These are phyloP conservation scores for Colletotrichum graminicola DNA, from an alignment of 2,329 filamentous ascomycete genomes.

Conservation along the genomic window DNA sequence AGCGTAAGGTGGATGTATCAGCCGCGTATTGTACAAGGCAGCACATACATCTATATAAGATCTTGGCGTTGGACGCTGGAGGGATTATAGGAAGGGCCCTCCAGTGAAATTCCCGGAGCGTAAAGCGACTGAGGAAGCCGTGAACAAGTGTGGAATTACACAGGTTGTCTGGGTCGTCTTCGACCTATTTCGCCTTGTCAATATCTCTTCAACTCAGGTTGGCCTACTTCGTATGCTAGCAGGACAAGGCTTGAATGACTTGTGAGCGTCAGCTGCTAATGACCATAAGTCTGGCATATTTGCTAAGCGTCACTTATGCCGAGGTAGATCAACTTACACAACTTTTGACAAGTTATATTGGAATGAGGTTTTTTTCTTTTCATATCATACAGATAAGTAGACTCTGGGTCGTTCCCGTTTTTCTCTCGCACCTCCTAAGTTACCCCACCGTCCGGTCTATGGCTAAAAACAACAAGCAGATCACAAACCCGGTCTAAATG, in stretches of 20 bases:
- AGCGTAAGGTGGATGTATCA: too few species aligned
- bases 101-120: too few species aligned
- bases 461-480: not conserved
- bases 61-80: too few species aligned
- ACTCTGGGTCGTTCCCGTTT: not conserved
- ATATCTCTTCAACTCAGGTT: not conserved
- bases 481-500: not conserved
- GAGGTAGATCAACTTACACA: not conserved
- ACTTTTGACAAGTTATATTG: not conserved
- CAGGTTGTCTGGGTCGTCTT: not conserved
- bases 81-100: too few species aligned
- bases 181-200: not conserved
- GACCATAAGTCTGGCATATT: not conserved
- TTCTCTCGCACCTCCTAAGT: not conserved
- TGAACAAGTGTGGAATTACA: not conserved
- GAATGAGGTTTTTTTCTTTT: not conserved
- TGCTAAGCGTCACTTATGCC: not conserved
- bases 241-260: not conserved
- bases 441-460: constrained; percentile 6
- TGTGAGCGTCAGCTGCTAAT: too few species aligned
- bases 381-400: not conserved
- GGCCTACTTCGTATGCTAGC: not conserved
- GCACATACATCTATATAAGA: too few species aligned
- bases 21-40: too few species aligned
- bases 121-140: too few species aligned